Evolutionary conservation across 805 yeast genomes (phyloP), one percentile per base, ranked within the genome.

Genomic region (Millerozyma miso): DNA sequence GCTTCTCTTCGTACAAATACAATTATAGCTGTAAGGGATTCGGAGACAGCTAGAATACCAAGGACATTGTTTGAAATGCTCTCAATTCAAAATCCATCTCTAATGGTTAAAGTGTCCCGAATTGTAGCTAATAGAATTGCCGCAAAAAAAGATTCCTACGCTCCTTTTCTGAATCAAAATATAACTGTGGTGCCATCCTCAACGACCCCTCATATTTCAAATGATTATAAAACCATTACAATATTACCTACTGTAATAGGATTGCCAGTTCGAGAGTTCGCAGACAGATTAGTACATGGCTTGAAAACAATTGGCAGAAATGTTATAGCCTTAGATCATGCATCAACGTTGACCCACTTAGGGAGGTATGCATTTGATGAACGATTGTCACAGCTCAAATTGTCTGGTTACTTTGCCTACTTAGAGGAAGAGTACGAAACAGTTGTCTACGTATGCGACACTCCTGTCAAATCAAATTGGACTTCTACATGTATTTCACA

Each of bases 361-460:
- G 99, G 99, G 1, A 76, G 88, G 41, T 88, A 90, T 63, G 97
- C 98, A 0, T 93, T 93, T 69, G 96, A 88, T 60, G 88, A 81
- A 52, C 47, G 71, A 16, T 71, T 93, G 37, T 87, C 97, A 0
- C 81, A 83, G 43, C 69, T 93, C 56, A 90, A 88, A 57, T 83
- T 90, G 47, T 79, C 93, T 33, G 96, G 97, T 0, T 87, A 83
- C 55, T 85, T 91, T 58, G 86, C 96, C 0, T 95, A 88, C 51
- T 71, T 93, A 38, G 99, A 91, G 68, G 97, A 90, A 54, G 76
- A 79, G 48, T 87, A 83, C 59, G 88, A 91, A 51, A 84, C 88
- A n/a, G 85, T 93, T 3, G 79, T 91, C 1, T 93, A 91, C 56
- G 81, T 91, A 10, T 90, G 93, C 19, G 98, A 93, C 54, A 81